Base-by-base conservation (phyloP, 441 rosid species). In the Arabidopsis hybrid region DNA sequence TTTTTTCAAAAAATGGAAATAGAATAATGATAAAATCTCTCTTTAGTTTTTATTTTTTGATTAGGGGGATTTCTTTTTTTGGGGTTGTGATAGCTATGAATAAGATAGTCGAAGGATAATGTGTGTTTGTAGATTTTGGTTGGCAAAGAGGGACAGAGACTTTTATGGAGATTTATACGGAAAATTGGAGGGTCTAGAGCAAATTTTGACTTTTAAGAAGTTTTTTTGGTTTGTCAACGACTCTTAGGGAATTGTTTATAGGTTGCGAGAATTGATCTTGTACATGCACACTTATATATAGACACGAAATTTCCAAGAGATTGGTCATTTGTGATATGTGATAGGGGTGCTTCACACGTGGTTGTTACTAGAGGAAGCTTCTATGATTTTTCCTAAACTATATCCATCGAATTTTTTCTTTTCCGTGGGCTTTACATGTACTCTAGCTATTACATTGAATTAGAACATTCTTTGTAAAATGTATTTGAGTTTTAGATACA, bases 91-190 rank as follows among this genome's bases (percentile, higher is more conserved):
- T 18, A n/a, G 60, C 60, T 62, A 64, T 63, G 66, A 77, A 71
- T 65, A 77, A 65, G 72, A 65, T 64, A 57, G 50, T 40, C 7
- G 61, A 63, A 26, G 46, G 67, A 39, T 50, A 51, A 67, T 66
- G 4, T 65, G 52, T 63, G 79, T 58, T 76, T 56, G 67, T 38
- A 56, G 71, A 57, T 42, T 72, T 65, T 77, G 77, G 56, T 10
- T 72, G 64, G 73, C 43, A 58, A 63, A 53, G 50, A 50, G 31
- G 2, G 53, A 63, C 17, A 55, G 72, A 76, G 77, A 60, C 42
- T 70, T 57, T 70, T n/a, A 64, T 47, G 80, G 75, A 76, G 79
- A 63, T 49, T 58, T 65, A 35, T 1, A 71, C 16, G 80, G 77
- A 1, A 21, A 14, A 52, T 26, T 72, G 77, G 38, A 77, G 14